Percentiles rank a stretch among this genome's conserved stretches.
Evolutionary conservation across 805 yeast genomes (phyloP).

Genomic region (Wickerhamiella slavikovae): DNA sequence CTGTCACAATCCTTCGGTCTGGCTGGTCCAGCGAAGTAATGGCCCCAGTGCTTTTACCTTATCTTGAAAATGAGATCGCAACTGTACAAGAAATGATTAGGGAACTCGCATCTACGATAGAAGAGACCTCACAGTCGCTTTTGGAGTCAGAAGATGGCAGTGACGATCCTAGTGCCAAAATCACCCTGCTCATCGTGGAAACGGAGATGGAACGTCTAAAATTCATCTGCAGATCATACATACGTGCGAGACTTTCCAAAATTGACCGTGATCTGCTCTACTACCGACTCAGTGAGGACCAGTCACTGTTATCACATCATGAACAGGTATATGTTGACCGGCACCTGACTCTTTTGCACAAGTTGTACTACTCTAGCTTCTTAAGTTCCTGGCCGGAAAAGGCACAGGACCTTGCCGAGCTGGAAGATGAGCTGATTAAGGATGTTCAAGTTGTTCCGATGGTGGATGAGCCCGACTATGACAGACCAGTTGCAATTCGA

Average conservation of each 20-base stretch:
- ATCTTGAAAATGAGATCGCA: conserved; percentile 38
- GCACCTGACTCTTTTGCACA: conserved; percentile 43
- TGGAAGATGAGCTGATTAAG: conserved; percentile 32
- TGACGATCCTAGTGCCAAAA: conserved; percentile 1
- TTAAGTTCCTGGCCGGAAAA: conserved; percentile 45
- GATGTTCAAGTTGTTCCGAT: no score
- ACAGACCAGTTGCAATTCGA: conserved; percentile 57
- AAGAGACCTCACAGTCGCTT: conserved; percentile 56
- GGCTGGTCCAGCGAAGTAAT: conserved; percentile 73
- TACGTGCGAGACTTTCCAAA: conserved; percentile 52
- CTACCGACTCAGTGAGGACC: conserved; percentile 27
- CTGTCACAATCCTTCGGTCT: conserved; percentile 21
- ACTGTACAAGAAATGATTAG: conserved; percentile 39
- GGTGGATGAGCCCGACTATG: conserved; percentile 61
- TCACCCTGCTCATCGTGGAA: conserved; percentile 50
- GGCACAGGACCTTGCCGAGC: conserved; percentile 58
- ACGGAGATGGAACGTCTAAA: conserved; percentile 78
- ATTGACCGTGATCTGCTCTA: conserved; percentile 49
- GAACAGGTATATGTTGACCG: conserved; percentile 11
- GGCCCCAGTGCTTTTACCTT: conserved; percentile 73
- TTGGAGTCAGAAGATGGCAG: conserved; percentile 21
- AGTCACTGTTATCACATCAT: conserved; percentile 1
- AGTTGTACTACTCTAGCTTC: conserved; percentile 48
- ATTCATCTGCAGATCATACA: conserved; percentile 59
- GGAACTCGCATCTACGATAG: conserved; percentile 54